These are phyloP conservation scores for Stephania yunnanensis DNA, from an alignment of 164 flowering plant genomes.

Conservation along the genomic window DNA sequence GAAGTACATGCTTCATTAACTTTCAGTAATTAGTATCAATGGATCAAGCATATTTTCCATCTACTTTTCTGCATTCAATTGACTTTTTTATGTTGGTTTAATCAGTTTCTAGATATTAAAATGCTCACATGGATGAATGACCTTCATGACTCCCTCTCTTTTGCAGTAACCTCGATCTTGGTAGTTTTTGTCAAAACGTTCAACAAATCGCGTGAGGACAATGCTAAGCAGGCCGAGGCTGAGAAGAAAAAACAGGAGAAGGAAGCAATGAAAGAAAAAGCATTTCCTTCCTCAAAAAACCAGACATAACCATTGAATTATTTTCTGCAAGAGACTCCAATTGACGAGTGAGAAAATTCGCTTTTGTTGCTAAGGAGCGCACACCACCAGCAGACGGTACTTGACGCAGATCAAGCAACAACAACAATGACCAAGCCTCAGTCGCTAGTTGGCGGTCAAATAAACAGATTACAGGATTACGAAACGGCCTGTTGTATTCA, in stretches of 20 bases:
- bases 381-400: background rate
- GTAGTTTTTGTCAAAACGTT: constrained; percentile 73
- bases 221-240: constrained; percentile 73
- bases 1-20: background rate
- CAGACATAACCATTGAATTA: constrained; percentile 14
- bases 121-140: background rate
- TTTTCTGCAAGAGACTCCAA: background rate
- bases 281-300: constrained; percentile 42
- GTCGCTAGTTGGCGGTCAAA: background rate
- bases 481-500: background rate
- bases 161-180: constrained; percentile 89
- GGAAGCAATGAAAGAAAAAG: constrained; percentile 72
- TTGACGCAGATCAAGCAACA: background rate
- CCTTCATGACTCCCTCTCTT: background rate
- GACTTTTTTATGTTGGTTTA: background rate
- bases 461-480: background rate
- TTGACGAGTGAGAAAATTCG: background rate
- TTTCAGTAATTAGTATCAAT: background rate
- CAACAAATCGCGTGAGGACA: constrained; percentile 85
- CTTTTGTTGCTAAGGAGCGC: constrained; percentile 1
- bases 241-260: constrained; percentile 86
- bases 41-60: background rate
- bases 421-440: background rate
- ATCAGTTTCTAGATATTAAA: background rate
- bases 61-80: background rate